These are phyloP conservation scores for Bolboschoenus planiculmis DNA, from an alignment of 176 grass and related monocot genomes.

Conservation along the genomic window DNA sequence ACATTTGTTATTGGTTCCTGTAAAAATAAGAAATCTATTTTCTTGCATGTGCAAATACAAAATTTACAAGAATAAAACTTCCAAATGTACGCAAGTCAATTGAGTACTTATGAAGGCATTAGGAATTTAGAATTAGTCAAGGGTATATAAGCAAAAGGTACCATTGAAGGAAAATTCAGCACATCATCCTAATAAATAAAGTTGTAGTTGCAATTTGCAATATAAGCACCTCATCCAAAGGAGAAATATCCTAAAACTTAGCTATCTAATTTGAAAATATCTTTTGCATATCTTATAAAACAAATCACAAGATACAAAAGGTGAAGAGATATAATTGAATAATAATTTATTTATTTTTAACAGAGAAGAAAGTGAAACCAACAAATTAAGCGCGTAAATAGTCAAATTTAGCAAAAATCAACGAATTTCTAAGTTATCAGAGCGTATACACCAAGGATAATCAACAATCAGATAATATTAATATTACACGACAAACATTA, in stretches of 20 bases:
- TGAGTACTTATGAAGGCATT: neutral
- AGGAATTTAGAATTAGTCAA: neutral
- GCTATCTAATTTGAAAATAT: slow-evolving; percentile 15
- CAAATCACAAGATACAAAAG: neutral
- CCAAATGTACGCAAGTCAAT: neutral
- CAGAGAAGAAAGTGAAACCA: neutral
- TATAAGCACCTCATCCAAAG: neutral
- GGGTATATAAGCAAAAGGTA: slow-evolving; percentile 10
- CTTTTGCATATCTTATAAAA: neutral
- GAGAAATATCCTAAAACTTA: neutral
- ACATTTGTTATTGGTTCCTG: neutral
- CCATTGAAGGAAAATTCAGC: neutral
- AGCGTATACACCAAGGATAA: neutral
- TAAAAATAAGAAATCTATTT: neutral
- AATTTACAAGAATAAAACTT: too few species aligned
- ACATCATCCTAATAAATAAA: neutral
- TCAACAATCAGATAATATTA: neutral
- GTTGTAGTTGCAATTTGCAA: neutral
- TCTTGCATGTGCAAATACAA: neutral
- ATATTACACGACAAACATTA: neutral
- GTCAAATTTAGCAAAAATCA: neutral
- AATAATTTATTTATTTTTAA: neutral
- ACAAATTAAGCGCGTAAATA: neutral
- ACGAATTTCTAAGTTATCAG: neutral
- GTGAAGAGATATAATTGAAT: neutral